Evolutionary conservation across 306 rosid species (phyloP).

Genomic region (Gleditsia sinensis): DNA sequence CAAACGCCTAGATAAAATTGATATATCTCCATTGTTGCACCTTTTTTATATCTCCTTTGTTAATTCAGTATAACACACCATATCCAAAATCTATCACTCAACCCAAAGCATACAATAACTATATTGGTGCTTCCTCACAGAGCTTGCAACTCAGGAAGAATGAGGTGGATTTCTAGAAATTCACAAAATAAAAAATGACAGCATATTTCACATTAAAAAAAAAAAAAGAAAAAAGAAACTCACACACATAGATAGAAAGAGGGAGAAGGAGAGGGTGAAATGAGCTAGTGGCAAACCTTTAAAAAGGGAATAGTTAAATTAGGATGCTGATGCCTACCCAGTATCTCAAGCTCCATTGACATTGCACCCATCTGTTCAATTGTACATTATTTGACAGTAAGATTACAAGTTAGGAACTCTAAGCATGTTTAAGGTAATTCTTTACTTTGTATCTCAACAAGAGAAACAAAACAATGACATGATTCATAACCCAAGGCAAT

Average conservation of each 20-base stretch:
- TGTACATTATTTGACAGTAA: conserved; percentile 33
- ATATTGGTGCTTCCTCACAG: neutral
- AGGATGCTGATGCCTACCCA: conserved; percentile 94
- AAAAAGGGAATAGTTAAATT: conserved; percentile 77
- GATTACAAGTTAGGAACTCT: conserved; percentile 34
- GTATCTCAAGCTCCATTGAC: conserved; percentile 90
- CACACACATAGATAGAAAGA: neutral
- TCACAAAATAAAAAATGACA: conserved; percentile 3
- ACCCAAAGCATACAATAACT: neutral
- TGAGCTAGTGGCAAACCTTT: conserved; percentile 55
- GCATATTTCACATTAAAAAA: conserved; percentile 18
- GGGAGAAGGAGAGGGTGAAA: neutral
- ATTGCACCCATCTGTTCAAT: conserved; percentile 77
- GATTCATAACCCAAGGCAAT: neutral
- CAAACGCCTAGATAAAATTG: neutral
- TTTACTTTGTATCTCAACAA: conserved; percentile 7
- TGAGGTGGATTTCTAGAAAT: conserved; percentile 18
- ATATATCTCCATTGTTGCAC: neutral
- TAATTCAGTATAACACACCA: neutral
- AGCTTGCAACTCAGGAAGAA: neutral
- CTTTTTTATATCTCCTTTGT: neutral
- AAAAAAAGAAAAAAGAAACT: neutral
- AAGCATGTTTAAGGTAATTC: conserved; percentile 25
- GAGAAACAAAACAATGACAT: conserved; percentile 18
- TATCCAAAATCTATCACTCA: neutral